Percentiles rank a stretch among this genome's conserved stretches.
These are phyloP conservation scores for Vanderwaltozyma verrucispora DNA, from an alignment of 805 yeast genomes.

Conservation along the genomic window DNA sequence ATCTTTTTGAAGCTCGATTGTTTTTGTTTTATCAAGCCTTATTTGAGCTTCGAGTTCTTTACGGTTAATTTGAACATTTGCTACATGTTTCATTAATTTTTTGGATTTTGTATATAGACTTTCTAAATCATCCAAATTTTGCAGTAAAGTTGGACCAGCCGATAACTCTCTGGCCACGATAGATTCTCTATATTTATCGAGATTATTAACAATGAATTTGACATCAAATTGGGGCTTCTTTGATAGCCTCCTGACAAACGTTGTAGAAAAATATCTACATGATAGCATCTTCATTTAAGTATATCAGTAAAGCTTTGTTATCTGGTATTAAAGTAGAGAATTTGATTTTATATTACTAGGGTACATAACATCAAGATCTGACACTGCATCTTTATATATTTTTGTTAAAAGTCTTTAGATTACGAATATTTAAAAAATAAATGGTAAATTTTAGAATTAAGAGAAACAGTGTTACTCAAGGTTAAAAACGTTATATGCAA, in stretches of 20 bases:
- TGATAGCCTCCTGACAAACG: constrained; percentile 1
- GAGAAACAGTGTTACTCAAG: too few species aligned
- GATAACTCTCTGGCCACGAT: constrained; percentile 22
- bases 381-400: too few species aligned
- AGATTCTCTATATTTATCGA: constrained; percentile 16
- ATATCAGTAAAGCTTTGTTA: too few species aligned
- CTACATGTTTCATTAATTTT: constrained; percentile 13
- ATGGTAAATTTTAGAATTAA: too few species aligned
- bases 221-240: constrained; percentile 24
- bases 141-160: constrained; percentile 12
- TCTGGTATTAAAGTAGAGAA: too few species aligned
- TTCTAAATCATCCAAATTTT: constrained; percentile 24
- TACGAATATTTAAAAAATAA: too few species aligned
- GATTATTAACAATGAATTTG: constrained; percentile 12
- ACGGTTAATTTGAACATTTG: constrained; percentile 23
- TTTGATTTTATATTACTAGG: too few species aligned
- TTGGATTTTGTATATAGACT: constrained; percentile 17
- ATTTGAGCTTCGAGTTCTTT: constrained; percentile 22
- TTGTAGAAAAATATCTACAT: constrained; percentile 6
- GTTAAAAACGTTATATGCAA: too few species aligned
- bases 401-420: too few species aligned
- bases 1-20: constrained; percentile 6
- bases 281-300: neutral
- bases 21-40: constrained; percentile 15
- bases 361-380: too few species aligned